Evolutionary conservation across 345 rosid genomes (phyloP).

Genomic region (Eucalyptus brandiana): DNA sequence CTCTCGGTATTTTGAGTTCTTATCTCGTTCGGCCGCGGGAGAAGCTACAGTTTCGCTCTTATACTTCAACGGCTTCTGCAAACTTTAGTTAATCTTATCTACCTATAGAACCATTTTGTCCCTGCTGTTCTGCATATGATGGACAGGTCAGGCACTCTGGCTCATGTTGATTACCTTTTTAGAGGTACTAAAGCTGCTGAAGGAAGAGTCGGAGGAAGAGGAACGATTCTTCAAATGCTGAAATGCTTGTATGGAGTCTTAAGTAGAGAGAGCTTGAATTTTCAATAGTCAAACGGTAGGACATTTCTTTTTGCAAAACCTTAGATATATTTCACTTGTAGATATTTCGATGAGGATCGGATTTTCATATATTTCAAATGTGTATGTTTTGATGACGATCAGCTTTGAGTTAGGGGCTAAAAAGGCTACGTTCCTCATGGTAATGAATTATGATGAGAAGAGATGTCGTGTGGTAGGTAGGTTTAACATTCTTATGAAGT

Average conservation of each 20-base stretch:
- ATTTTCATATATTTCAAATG: background rate
- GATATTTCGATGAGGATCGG: background rate
- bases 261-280: background rate
- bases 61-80: background rate
- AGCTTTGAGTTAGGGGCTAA: background rate
- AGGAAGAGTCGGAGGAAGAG: background rate
- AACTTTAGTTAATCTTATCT: background rate
- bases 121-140: background rate
- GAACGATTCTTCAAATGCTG: background rate
- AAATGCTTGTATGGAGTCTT: background rate
- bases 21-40: background rate
- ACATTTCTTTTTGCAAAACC: background rate
- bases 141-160: background rate
- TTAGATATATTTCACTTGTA: background rate
- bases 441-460: background rate
- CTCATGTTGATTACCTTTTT: background rate
- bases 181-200: background rate
- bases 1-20: background rate
- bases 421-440: background rate
- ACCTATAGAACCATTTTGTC: background rate
- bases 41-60: background rate
- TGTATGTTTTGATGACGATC: background rate
- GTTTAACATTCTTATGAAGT: background rate
- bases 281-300: background rate
- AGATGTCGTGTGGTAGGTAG: background rate